phyloP scores from a whole-genome alignment of 768 basidiomycete genomes.

The Russula emetica region DNA sequence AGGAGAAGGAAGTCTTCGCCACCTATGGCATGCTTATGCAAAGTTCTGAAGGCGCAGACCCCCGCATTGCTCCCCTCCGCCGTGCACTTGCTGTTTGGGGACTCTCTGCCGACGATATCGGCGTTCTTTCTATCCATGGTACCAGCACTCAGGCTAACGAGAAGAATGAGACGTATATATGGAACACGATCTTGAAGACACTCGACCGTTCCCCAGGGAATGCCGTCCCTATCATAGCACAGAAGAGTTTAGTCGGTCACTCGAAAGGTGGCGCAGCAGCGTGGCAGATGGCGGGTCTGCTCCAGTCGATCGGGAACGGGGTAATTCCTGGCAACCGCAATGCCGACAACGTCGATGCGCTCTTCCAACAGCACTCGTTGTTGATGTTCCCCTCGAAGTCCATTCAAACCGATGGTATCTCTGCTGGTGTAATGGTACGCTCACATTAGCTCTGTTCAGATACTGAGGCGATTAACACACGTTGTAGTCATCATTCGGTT shows the following conservation, averaged over 20 bases:
- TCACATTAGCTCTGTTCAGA: not conserved
- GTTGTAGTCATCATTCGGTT: constrained; percentile 85
- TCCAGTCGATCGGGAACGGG: constrained; percentile 80
- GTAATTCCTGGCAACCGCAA: constrained; percentile 94
- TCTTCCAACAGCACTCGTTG: constrained; percentile 83
- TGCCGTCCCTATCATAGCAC: constrained; percentile 95
- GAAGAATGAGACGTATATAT: constrained; percentile 95
- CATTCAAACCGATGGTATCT: constrained; percentile 90
- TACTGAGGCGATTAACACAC: constrained; percentile 16
- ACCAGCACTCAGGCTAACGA: constrained; percentile 90
- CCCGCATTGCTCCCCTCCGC: constrained; percentile 84
- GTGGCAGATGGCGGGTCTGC: constrained; percentile 91
- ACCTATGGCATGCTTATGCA: constrained; percentile 84
- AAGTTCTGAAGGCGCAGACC: constrained; percentile 62
- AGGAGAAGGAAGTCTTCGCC: constrained; percentile 90
- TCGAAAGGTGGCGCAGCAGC: constrained; percentile 99
- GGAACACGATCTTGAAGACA: constrained; percentile 90
- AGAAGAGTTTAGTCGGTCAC: constrained; percentile 96
- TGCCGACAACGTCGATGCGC: constrained; percentile 92
- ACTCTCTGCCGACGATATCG: constrained; percentile 87
- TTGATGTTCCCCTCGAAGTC: constrained; percentile 98
- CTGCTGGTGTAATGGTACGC: constrained; percentile 75
- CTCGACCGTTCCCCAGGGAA: constrained; percentile 90
- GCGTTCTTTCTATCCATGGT: constrained; percentile 84
- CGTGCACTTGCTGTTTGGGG: constrained; percentile 98